Conservation (phyloP, 1,284 basidiomycete genomes). For the Pisolithus thermaeus region DNA sequence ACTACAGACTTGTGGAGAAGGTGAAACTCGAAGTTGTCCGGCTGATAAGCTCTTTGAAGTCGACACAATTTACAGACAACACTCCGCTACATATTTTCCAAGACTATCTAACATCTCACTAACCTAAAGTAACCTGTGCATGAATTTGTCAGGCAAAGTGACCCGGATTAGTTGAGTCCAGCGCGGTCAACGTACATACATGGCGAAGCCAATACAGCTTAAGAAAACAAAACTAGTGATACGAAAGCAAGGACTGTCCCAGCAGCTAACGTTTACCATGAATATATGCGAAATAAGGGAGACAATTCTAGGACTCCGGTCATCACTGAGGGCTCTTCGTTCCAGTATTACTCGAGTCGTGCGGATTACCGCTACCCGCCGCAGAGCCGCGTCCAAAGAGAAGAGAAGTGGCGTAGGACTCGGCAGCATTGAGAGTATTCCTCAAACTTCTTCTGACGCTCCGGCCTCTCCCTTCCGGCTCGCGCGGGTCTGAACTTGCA, state of each 20-base stretch:
- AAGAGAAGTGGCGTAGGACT: constrained; percentile 59
- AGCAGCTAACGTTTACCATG: background rate
- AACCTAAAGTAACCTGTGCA: too few species aligned
- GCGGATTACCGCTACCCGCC: constrained; percentile 10
- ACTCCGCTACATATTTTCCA: too few species aligned
- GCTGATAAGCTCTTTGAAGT: background rate
- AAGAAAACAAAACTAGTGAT: background rate
- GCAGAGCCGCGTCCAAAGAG: constrained; percentile 46
- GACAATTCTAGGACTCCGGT: too few species aligned
- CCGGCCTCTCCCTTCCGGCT: constrained; percentile 42
- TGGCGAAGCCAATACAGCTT: background rate
- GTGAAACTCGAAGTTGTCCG: background rate
- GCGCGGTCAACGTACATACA: background rate
- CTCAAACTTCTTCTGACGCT: constrained; percentile 59
- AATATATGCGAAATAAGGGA: background rate
- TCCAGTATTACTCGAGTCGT: constrained; percentile 16
- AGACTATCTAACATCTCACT: too few species aligned
- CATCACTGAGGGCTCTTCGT: background rate
- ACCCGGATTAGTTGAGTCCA: background rate
- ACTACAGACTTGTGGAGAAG: background rate
- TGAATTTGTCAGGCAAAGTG: background rate
- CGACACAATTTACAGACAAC: background rate
- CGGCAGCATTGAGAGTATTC: constrained; percentile 60
- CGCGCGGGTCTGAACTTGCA: constrained; percentile 22
- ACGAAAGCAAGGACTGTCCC: background rate